Evolutionary conservation across 805 yeast genomes (phyloP), one percentile per base, ranked within the genome.

Genomic region (Nakazawaea wickerhamii): DNA sequence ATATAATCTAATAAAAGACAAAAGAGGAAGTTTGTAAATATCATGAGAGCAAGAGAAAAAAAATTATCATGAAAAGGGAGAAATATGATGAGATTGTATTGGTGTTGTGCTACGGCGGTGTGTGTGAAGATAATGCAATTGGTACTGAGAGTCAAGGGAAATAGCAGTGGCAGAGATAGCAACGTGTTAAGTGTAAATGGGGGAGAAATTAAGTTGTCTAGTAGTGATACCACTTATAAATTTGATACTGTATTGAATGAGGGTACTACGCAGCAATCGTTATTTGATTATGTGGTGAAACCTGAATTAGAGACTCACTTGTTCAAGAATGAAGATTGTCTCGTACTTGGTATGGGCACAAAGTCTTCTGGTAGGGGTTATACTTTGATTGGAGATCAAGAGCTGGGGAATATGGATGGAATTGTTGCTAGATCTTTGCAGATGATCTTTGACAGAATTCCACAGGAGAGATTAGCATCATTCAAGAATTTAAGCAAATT

Each of bases 301-400:
- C 64, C 66, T 4, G 51, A 66, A 36, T 59, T 70, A 20, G 58
- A 61, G 26, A 46, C 52, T 2, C 43, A 53, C 11, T 43, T 59
- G 4, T 43, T 59, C n/a, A 27, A 63, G 3, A 50, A 49, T 3
- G 64, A 61, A 15, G 79, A 75, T 48, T 63, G 69, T 17, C 55
- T 69, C 7, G 49, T 73, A 23, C 70, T 75, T 49, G 64, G 77
- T 0, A 50, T 76, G 50, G 81, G 81, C 1, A 75, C 81, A 26
- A 69, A 79, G 0, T 73, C 72, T 27, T 65, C 75, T 5, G 81
- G 81, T 2, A 75, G 75, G 47, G 59, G 65, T 9, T 60, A 56
- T 44, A 57, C 72, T 1, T 47, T 68, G 4, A 61, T 67, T 45
- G 67, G 71, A 21, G 55, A 58, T 44, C 55, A 43, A 10, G 34